Evolutionary conservation across 2,329 filamentous ascomycete genomes (phyloP).

Genomic region (Fusarium incarnatum): DNA sequence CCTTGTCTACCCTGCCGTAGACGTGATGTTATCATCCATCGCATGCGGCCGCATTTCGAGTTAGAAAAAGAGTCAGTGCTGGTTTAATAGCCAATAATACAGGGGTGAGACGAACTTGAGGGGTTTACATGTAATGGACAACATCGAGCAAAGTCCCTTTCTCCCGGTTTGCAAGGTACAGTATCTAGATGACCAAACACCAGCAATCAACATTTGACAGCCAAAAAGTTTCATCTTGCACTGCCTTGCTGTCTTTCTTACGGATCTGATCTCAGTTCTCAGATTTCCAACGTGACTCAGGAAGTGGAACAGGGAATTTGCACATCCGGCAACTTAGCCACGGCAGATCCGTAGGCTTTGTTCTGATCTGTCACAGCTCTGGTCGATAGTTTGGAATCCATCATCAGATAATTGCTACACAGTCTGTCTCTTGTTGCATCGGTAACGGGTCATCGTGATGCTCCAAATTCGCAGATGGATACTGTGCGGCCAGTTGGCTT

Average conservation of each 20-base stretch:
- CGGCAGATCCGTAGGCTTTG: not conserved
- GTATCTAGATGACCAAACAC: slow-evolving; percentile 9
- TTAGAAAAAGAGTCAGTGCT: not conserved
- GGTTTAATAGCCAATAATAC: slow-evolving; percentile 12
- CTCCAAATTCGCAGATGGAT: slow-evolving; percentile 6
- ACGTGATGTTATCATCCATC: slow-evolving; percentile 31
- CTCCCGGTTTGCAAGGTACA: not conserved
- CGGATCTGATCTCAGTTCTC: slow-evolving; percentile 17
- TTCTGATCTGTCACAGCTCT: not conserved
- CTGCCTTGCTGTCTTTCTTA: slow-evolving; percentile 18
- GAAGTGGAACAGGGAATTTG: slow-evolving; percentile 11
- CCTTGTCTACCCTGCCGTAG: not conserved
- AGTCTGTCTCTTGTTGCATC: slow-evolving; percentile 3
- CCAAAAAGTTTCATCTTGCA: slow-evolving; percentile 26
- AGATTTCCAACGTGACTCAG: slow-evolving; percentile 30
- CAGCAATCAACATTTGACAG: slow-evolving; percentile 2
- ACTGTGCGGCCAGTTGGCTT: not conserved
- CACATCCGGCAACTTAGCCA: slow-evolving; percentile 19
- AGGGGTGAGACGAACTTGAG: slow-evolving; percentile 45
- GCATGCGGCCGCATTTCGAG: slow-evolving; percentile 19
- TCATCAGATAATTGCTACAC: not conserved
- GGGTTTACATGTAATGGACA: slow-evolving; percentile 26
- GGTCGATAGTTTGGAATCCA: slow-evolving; percentile 6
- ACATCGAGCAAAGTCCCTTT: not conserved
- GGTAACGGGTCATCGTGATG: slow-evolving; percentile 15